Evolutionary conservation across 2,329 filamentous ascomycete species (phyloP).

Genomic region (Phaeosphaeria sp.): DNA sequence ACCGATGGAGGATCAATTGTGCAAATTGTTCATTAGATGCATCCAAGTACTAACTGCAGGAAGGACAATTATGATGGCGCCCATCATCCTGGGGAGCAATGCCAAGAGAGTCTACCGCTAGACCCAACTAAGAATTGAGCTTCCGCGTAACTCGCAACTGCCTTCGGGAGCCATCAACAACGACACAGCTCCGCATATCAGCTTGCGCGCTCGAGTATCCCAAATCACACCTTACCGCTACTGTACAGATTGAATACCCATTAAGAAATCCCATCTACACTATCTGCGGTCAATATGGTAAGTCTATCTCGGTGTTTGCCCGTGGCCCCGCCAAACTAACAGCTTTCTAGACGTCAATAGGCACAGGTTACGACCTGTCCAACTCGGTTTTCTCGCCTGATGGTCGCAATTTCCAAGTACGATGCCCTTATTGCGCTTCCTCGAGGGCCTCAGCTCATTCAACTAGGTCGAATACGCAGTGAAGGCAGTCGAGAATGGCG

Average conservation of each 20-base stretch:
- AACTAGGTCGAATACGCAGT: slow-evolving; percentile 86
- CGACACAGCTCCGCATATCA: not conserved
- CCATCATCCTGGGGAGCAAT: not conserved
- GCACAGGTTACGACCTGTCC: slow-evolving; percentile 97
- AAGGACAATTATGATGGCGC: not conserved
- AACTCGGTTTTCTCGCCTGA: slow-evolving; percentile 99
- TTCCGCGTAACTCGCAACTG: slow-evolving; percentile 1
- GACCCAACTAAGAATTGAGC: not conserved
- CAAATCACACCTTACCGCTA: not conserved
- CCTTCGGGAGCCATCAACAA: not conserved
- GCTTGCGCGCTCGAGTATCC: not conserved
- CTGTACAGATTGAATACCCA: not conserved
- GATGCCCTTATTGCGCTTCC: not conserved
- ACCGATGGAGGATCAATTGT: not conserved
- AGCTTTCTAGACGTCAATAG: slow-evolving; percentile 86
- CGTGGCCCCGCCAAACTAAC: slow-evolving; percentile 22
- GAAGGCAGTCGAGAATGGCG: slow-evolving; percentile 97
- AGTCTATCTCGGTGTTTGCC: slow-evolving; percentile 17
- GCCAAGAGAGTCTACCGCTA: not conserved
- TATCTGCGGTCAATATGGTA: slow-evolving; percentile 35
- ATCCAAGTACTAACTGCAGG: not conserved
- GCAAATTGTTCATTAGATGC: not conserved
- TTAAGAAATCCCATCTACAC: not conserved
- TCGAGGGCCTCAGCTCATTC: slow-evolving; percentile 14
- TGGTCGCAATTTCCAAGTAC: slow-evolving; percentile 96